Evolutionary conservation across 1,139 yeast genomes (phyloP), one percentile per base, ranked within the genome.

Genomic region (Blastobotrys proliferans): DNA sequence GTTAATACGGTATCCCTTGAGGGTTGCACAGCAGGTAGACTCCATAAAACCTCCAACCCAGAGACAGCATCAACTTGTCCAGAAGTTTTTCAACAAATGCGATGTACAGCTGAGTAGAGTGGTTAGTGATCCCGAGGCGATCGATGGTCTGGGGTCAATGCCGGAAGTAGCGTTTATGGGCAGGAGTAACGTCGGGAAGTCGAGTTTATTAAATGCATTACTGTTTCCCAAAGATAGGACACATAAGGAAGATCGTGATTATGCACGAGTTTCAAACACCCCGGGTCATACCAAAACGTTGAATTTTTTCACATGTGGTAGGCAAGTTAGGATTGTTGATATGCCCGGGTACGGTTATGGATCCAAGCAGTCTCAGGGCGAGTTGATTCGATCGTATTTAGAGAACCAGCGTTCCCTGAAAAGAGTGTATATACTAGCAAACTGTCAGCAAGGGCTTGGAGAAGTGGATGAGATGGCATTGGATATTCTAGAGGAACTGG

Each of bases 301-400:
- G 56, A 84, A 83, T 55, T 80, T 86, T 51, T 87, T 73, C 63
- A 82, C 79, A 45, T 64, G 86, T 16, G 83, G 83, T 1, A 74
- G 77, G 38, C 69, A 73, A 47, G 68, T 87, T 37, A 67, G 87
- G 46, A 56, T 87, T 6, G 74, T 87, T 1, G 97, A 87, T 58
- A 77, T 87, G 29, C 96, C 97, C 0, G 97, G 97, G 0, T 87
- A 87, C 58, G 97, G 97, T 2, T 75, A 69, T 53, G 88, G 81
- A 2, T 55, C 77, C 33, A 71, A 71, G 19, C 59, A 56, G n/a
- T 64, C 69, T 49, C 95, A 87, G 57, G 96, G 96, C 1, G 64
- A 74, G 41, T 70, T 81, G 37, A 83, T 83, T 1, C 57, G 79
- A 51, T 76, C 78, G 30, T 87, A 86, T 55, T 62, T 87, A 8